Evolutionary conservation across 2,329 filamentous ascomycete species (phyloP), one percentile per base, ranked within the genome.

Genomic region (Colletotrichum endophyticum): DNA sequence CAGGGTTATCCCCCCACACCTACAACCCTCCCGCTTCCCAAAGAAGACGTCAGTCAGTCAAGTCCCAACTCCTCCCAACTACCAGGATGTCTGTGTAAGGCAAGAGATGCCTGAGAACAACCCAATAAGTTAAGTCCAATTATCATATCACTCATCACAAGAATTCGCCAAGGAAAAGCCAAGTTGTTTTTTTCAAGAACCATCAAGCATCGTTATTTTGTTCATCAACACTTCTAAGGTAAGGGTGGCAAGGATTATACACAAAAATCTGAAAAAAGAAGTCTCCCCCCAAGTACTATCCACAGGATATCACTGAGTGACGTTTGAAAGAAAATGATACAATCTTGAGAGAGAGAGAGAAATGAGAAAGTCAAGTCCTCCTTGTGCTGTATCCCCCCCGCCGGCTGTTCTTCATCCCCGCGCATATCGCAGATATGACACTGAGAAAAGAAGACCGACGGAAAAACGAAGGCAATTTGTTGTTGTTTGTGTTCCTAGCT

Each of bases 201-300:
- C 74, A 70, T 53, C 71, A 76, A 73, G 64, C 74, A 70, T 73
- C 70, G 49, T 76, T 66, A 61, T 73, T 73, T 59, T 73, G 70
- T 30, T 76, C 59, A 34, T 22, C 32, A 59, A 61, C 70, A 63
- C 36, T 22, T 44, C 64, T 66, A 73, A 49, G 64, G 74, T 30
- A 73, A n/a, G 39, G 39, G 39, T n/a, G 2, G 39, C 39, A 49
- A 1, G 64, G 49, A 70, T 49, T 73, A 69, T 73, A 74, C 64
- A 73, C 34, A 73, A 53, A 53, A 53, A 25, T 53, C 44, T 53
- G 30, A 34, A 28, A 27, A 59, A 68, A 28, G 57, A 25, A 53
- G 44, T 25, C 12, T 53, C 44, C 44, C 64, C 73, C 61, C 34
- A 61, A 66, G 59, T 22, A 53, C 44, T 70, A 76, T 73, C 73